These are phyloP conservation scores for Mycothermus thermophilus DNA, from an alignment of 495 filamentous ascomycete genomes.

Conservation along the genomic window DNA sequence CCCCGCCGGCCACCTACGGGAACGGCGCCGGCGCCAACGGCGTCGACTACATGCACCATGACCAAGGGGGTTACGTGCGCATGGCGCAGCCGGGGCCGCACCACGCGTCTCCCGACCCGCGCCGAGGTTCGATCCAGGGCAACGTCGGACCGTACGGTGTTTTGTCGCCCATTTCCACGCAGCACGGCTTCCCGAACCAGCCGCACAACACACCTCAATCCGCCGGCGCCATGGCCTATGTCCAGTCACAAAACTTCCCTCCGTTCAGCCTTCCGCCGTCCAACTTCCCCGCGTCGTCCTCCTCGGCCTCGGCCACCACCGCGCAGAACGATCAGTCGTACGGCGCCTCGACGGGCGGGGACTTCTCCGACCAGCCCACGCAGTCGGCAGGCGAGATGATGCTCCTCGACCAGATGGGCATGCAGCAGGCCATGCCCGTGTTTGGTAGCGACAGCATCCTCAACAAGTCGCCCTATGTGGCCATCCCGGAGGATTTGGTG, in stretches of 20 bases:
- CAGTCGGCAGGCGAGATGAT: slow-evolving; percentile 39
- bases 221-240: slow-evolving; percentile 26
- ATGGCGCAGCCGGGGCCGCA: slow-evolving; percentile 25
- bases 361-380: slow-evolving; percentile 31
- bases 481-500: slow-evolving; percentile 84
- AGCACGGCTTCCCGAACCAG: slow-evolving; percentile 35
- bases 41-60: slow-evolving; percentile 32
- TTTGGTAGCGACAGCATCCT: slow-evolving; percentile 66
- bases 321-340: slow-evolving; percentile 23
- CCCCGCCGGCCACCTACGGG: slow-evolving; percentile 31
- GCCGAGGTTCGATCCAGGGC: slow-evolving; percentile 33
- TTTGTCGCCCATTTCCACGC: slow-evolving; percentile 34
- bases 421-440: slow-evolving; percentile 60
- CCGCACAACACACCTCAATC: slow-evolving; percentile 31
- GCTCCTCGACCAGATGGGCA: slow-evolving; percentile 51
- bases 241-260: slow-evolving; percentile 37
- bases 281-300: slow-evolving; percentile 30
- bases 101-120: slow-evolving; percentile 27
- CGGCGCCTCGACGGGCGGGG: slow-evolving; percentile 25
- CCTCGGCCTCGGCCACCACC: slow-evolving; percentile 12
- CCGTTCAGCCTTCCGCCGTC: slow-evolving; percentile 44
- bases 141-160: slow-evolving; percentile 34
- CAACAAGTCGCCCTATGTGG: slow-evolving; percentile 69
- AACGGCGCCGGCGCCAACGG: slow-evolving; percentile 26
- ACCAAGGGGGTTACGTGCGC: slow-evolving; percentile 27